Conservation (phyloP, 768 basidiomycete species). For the Tylopilus balloui region DNA sequence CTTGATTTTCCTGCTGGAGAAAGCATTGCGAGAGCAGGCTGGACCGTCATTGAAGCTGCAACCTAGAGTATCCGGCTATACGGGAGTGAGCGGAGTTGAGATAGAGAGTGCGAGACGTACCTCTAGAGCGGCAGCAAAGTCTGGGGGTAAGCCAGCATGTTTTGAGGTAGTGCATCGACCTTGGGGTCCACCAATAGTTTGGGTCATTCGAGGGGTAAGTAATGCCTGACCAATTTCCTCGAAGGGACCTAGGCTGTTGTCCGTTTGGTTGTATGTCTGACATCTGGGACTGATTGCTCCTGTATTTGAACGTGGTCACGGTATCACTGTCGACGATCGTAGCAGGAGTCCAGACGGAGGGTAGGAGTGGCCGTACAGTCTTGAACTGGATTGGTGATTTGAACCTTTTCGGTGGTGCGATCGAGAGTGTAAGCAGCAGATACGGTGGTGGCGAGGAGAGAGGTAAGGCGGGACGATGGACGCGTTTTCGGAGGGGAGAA, state of each 20-base stretch:
- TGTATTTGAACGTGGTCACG: neutral
- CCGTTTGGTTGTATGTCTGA: constrained; percentile 47
- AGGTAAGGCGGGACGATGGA: neutral
- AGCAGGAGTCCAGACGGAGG: neutral
- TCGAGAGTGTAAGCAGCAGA: neutral
- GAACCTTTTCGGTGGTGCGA: neutral
- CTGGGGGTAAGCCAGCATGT: constrained; percentile 37
- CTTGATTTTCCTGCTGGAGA: no score
- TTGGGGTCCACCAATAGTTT: constrained; percentile 43
- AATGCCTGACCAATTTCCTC: constrained; percentile 31
- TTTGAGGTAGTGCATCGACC: constrained; percentile 48
- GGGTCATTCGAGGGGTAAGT: constrained; percentile 41
- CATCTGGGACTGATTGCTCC: constrained; percentile 3
- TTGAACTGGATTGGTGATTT: neutral
- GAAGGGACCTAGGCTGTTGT: constrained; percentile 16
- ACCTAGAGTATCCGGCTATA: constrained; percentile 44
- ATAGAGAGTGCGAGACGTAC: constrained; percentile 18
- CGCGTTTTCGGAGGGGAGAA: neutral
- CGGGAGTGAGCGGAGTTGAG: neutral
- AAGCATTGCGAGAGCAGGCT: no score
- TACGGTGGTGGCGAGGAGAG: neutral
- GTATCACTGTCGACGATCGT: neutral
- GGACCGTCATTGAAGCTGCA: no score
- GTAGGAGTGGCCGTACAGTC: neutral
- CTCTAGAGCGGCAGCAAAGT: constrained; percentile 48